Percentiles rank a stretch among this genome's conserved stretches.
phyloP scores from a whole-genome alignment of 2,329 filamentous ascomycete genomes.

The Tolypocladium inflatum region DNA sequence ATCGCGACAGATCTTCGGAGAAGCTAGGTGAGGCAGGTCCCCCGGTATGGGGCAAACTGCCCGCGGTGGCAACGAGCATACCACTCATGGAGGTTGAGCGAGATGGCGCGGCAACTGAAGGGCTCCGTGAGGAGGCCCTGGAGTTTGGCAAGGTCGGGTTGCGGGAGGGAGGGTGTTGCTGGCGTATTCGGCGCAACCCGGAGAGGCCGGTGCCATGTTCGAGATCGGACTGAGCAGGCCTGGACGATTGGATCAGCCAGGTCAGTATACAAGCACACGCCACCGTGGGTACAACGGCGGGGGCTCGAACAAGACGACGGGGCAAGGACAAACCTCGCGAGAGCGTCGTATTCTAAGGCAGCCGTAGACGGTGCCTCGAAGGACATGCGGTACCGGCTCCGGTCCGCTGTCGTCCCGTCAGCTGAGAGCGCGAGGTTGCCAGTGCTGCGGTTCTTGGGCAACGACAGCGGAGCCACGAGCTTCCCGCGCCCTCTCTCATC shows the following conservation, averaged over 20 bases:
- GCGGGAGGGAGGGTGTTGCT: conserved; percentile 59
- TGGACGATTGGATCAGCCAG: conserved; percentile 26
- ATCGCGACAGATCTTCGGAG: conserved; percentile 81
- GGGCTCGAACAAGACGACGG: neutral
- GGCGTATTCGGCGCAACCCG: conserved; percentile 86
- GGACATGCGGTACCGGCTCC: conserved; percentile 60
- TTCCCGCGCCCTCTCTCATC: conserved; percentile 33
- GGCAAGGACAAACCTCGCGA: conserved; percentile 53
- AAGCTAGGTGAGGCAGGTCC: conserved; percentile 65
- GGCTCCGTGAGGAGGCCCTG: conserved; percentile 51
- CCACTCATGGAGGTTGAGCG: conserved; percentile 64
- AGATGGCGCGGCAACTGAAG: conserved; percentile 46
- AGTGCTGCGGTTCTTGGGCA: conserved; percentile 59
- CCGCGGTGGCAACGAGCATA: conserved; percentile 49
- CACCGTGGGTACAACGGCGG: neutral
- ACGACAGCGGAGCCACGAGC: conserved; percentile 35
- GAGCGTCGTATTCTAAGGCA: conserved; percentile 54
- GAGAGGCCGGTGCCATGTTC: conserved; percentile 80
- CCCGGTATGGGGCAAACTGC: conserved; percentile 45
- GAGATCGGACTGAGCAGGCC: conserved; percentile 75
- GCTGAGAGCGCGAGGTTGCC: conserved; percentile 44
- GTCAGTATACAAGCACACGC: conserved; percentile 13
- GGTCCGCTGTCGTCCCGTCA: conserved; percentile 43
- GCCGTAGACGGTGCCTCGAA: conserved; percentile 59
- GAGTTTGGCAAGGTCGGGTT: conserved; percentile 55